Evolutionary conservation across 768 basidiomycete species (phyloP), one percentile per base, ranked within the genome.

Genomic region (Tulasnella sp.): DNA sequence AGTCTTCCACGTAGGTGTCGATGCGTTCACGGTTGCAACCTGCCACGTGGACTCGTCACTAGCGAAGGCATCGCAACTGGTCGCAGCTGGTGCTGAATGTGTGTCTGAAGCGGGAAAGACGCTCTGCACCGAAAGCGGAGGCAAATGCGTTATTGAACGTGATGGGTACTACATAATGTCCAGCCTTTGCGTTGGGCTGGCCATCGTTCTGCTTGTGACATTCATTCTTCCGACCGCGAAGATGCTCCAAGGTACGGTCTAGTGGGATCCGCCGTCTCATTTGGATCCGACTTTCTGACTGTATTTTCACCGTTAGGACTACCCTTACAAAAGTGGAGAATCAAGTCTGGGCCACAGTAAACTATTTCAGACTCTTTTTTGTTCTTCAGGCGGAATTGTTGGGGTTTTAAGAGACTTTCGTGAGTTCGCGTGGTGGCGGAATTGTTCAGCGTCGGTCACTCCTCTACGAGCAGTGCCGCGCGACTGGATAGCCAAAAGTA

Each of bases 91-190:
- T 11, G 44, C 40, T 5, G 96, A 98, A 79, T 98, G 97, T 80
- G 90, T 95, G 40, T 93, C 94, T 5, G 96, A 98, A 14, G 88
- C 89, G 73, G 97, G 96, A 29, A 96, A 95, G 78, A 82, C 85
- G 7, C 80, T 83, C 5, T 98, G 97, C 80, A 82, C 84, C 26
- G 86, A 87, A 2, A 83, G 92, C 69, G 89, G 86, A 12, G 97
- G 97, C 0, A 80, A 83, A 44, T 99, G 97, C 79, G 82, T 91
- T 65, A 92, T 89, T 1, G 88, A 92, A 79, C 85, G 85, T 29
- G 97, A 99, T 80, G 97, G 97, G 11, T 98, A 96, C 80, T 98
- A 95, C 80, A 85, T 88, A 72, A 87, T 95, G 67, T 90, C 90
- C 36, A 85, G 80, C 6, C 77, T 94, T n/a, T 97, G 95, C 81